A percentile compares a stretch with the other conserved stretches of the same genome.
These are phyloP conservation scores for Kitagawia praeruptora DNA, from an alignment of 129 eudicot species.

Conservation along the genomic window DNA sequence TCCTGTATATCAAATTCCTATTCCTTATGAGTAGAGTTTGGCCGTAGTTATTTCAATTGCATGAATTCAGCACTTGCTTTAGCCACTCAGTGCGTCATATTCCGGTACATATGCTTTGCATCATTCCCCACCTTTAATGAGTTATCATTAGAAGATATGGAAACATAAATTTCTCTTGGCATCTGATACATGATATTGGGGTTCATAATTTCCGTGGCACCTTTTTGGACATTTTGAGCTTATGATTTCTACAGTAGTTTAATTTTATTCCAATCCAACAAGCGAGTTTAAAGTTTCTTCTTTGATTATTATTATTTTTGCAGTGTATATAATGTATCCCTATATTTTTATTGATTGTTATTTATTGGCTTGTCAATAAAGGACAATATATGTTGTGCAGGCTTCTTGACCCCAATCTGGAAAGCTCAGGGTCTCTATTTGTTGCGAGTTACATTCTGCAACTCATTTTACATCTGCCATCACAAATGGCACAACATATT, in stretches of 20 bases:
- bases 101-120: not conserved
- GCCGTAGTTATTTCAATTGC: not conserved
- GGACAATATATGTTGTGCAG: slow-evolving; percentile 30
- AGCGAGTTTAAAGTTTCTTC: not conserved
- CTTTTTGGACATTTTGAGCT: not conserved
- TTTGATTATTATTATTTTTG: not conserved
- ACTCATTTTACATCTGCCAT: slow-evolving; percentile 81
- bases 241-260: not conserved
- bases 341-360: not conserved
- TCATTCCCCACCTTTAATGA: not conserved
- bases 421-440: slow-evolving; percentile 94
- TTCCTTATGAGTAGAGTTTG: not conserved
- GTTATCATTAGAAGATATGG: not conserved
- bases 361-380: not conserved
- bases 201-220: not conserved
- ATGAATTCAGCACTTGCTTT: not conserved
- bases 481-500: slow-evolving; percentile 90
- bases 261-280: not conserved
- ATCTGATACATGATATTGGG: not conserved
- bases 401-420: slow-evolving; percentile 87
- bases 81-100: not conserved
- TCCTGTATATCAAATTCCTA: not conserved
- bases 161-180: not conserved
- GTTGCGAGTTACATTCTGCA: slow-evolving; percentile 89
- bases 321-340: not conserved